phyloP scores from a whole-genome alignment of 495 filamentous ascomycete species.

The Penicillium waksmanii region DNA sequence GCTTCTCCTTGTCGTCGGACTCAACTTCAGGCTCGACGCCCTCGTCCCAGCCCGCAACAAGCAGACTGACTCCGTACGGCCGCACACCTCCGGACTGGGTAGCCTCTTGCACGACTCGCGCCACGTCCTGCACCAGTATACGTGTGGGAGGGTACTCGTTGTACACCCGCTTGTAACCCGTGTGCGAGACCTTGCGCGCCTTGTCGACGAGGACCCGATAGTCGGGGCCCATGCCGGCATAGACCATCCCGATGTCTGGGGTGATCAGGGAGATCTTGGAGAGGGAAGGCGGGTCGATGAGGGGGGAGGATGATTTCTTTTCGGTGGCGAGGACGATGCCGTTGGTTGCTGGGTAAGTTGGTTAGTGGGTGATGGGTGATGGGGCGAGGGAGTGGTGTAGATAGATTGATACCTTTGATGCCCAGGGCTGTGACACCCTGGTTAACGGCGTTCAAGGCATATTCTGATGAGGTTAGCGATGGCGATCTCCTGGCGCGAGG shows the following conservation, averaged over 20 bases:
- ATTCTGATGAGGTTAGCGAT: conserved; percentile 65
- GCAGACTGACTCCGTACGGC: conserved; percentile 93
- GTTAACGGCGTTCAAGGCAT: conserved; percentile 98
- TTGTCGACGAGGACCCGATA: conserved; percentile 97
- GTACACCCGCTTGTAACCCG: conserved; percentile 99
- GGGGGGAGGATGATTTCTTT: conserved; percentile 97
- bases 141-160: conserved; percentile 99
- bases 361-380: conserved; percentile 16
- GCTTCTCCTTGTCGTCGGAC: conserved; percentile 64
- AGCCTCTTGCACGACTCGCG: conserved; percentile 96
- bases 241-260: conserved; percentile 99
- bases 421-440: conserved; percentile 97
- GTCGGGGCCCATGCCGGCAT: conserved; percentile 98
- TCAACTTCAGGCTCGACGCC: conserved; percentile 74
- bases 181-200: conserved; percentile 98
- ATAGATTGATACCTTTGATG: conserved; percentile 77
- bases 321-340: conserved; percentile 98
- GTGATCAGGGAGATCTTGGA: conserved; percentile 98
- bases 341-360: conserved; percentile 73
- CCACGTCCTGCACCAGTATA: conserved; percentile 98
- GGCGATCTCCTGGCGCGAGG: background rate
- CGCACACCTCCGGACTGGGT: conserved; percentile 97
- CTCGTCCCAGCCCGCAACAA: conserved; percentile 98
- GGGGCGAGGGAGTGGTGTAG: conserved; percentile 1
- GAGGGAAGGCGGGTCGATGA: conserved; percentile 90